Conservation (phyloP, 345 rosid genomes). For the Melaleuca alternifolia region DNA sequence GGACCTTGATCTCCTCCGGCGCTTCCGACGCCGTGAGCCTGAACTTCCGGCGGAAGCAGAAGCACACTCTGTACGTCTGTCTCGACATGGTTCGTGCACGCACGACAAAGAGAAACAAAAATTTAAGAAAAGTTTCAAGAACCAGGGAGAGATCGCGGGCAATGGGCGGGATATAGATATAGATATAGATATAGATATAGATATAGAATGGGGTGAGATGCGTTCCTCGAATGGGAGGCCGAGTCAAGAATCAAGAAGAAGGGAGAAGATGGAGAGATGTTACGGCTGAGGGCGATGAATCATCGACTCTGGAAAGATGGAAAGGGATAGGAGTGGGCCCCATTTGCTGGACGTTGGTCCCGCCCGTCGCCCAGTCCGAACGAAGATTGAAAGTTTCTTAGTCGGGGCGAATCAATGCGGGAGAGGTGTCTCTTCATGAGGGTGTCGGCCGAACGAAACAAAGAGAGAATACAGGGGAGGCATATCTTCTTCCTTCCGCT, state of each 20-base stretch:
- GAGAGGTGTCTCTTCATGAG: neutral
- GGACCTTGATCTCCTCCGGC: conserved; percentile 23
- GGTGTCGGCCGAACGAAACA: neutral
- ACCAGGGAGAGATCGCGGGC: neutral
- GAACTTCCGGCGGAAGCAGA: conserved; percentile 49
- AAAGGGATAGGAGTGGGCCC: neutral
- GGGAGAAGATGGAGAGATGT: neutral
- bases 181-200: neutral
- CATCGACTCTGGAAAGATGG: neutral
- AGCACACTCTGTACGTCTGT: conserved; percentile 40
- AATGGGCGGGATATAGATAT: neutral
- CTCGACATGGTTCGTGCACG: neutral
- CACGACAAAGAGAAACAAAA: neutral
- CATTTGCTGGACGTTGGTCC: neutral
- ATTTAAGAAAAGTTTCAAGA: neutral
- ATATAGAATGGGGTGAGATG: neutral
- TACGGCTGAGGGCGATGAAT: neutral
- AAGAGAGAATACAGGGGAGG: neutral
- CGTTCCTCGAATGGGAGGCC: neutral
- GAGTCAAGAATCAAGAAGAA: neutral
- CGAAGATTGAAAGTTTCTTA: neutral
- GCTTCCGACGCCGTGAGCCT: conserved; percentile 23
- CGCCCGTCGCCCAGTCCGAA: neutral
- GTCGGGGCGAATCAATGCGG: neutral
- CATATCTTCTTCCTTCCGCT: neutral